A percentile compares a stretch with the other conserved stretches of the same genome.
Evolutionary conservation across 495 filamentous ascomycete genomes (phyloP).

Genomic region (Penicillium longicatenatum): DNA sequence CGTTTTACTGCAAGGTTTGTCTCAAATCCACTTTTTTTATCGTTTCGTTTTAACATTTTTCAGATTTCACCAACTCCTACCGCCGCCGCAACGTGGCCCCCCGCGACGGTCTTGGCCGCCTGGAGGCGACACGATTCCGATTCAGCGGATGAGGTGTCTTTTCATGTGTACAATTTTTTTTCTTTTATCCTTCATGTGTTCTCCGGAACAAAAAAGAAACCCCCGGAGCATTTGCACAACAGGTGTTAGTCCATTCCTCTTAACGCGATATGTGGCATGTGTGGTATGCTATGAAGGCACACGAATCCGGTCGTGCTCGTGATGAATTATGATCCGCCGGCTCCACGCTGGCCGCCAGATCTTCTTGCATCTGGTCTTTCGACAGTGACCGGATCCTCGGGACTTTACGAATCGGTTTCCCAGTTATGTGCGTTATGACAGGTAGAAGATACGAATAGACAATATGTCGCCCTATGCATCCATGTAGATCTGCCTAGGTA

Average conservation of each 20-base stretch:
- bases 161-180: slow-evolving; percentile 22
- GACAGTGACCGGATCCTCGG: background rate
- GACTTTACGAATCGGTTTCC: background rate
- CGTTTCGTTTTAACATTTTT: slow-evolving; percentile 9
- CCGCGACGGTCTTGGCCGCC: slow-evolving; percentile 80
- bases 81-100: slow-evolving; percentile 91
- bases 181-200: slow-evolving; percentile 7
- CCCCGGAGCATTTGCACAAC: slow-evolving; percentile 30
- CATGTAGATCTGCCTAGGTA: background rate
- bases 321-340: slow-evolving; percentile 31
- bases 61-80: slow-evolving; percentile 93
- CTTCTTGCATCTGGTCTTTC: slow-evolving; percentile 8
- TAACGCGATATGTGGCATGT: slow-evolving; percentile 22
- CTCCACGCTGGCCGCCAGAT: slow-evolving; percentile 14
- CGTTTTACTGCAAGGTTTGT: slow-evolving; percentile 71
- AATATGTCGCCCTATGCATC: background rate
- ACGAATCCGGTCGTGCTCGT: slow-evolving; percentile 21
- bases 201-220: slow-evolving; percentile 19
- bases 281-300: slow-evolving; percentile 22
- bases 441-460: slow-evolving; percentile 21
- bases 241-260: slow-evolving; percentile 19
- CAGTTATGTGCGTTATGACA: slow-evolving; percentile 15
- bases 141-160: slow-evolving; percentile 61
- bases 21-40: background rate
- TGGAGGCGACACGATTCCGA: slow-evolving; percentile 84